phyloP scores from a whole-genome alignment of 1,139 yeast genomes.

The Maudiozyma humilis region DNA sequence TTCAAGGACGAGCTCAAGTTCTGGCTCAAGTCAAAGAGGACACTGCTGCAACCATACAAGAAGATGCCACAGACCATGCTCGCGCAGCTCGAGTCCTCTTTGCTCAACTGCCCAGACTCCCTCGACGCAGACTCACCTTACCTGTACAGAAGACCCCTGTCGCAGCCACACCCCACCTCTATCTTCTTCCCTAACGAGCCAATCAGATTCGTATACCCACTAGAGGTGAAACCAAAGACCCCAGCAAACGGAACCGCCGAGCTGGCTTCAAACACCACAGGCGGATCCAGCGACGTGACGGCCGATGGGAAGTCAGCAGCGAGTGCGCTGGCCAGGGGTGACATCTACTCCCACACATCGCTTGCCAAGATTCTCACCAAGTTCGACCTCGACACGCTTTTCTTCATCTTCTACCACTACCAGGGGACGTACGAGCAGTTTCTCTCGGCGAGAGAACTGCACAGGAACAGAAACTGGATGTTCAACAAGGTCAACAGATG shows the following conservation, averaged over 20 bases:
- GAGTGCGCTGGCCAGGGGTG: no score
- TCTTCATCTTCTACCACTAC: slow-evolving; percentile 80
- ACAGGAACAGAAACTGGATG: slow-evolving; percentile 71
- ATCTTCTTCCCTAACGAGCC: slow-evolving; percentile 92
- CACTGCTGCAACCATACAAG: slow-evolving; percentile 27
- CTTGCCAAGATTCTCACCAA: slow-evolving; percentile 49
- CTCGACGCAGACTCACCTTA: slow-evolving; percentile 82
- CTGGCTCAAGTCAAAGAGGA: slow-evolving; percentile 28
- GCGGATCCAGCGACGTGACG: background rate
- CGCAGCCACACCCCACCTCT: slow-evolving; percentile 82
- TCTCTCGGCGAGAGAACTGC: slow-evolving; percentile 77
- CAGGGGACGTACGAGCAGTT: slow-evolving; percentile 65
- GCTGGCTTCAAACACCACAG: slow-evolving; percentile 5
- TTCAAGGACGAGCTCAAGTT: slow-evolving; percentile 27
- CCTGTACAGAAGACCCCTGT: slow-evolving; percentile 58
- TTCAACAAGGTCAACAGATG: slow-evolving; percentile 69
- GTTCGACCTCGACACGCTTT: slow-evolving; percentile 80
- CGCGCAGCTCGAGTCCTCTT: slow-evolving; percentile 54
- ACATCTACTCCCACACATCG: slow-evolving; percentile 30
- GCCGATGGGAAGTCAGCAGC: no score
- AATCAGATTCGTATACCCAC: slow-evolving; percentile 27
- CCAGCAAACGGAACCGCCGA: no score
- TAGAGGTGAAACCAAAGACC: slow-evolving; percentile 29
- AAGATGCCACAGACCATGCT: slow-evolving; percentile 28
- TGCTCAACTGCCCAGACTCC: slow-evolving; percentile 88